Evolutionary conservation across 768 basidiomycete genomes (phyloP).

Genomic region (Sporobolomyces pararoseus): DNA sequence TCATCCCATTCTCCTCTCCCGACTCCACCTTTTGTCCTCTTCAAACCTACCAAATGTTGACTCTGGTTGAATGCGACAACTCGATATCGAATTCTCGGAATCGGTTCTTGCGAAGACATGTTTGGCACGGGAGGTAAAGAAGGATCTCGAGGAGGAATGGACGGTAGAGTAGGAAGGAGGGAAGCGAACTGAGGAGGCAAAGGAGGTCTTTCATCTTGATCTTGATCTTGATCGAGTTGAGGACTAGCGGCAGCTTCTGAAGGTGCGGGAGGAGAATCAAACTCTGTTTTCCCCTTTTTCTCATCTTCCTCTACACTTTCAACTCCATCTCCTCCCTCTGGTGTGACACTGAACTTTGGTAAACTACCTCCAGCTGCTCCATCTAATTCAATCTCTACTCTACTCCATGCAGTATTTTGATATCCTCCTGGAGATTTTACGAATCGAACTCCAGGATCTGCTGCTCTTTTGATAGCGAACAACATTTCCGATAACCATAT

Average conservation of each 20-base stretch:
- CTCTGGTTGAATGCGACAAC: conserved; percentile 48
- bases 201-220: neutral
- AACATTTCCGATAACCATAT: conserved; percentile 52
- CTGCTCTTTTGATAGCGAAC: conserved; percentile 45
- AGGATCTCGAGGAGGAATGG: conserved; percentile 26
- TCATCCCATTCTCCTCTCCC: conserved; percentile 50
- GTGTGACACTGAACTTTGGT: neutral
- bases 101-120: neutral
- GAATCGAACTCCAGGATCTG: conserved; percentile 19
- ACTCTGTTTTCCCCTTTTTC: neutral
- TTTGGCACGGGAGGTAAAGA: conserved; percentile 13
- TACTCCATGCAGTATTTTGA: conserved; percentile 43
- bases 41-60: conserved; percentile 49
- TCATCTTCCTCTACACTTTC: conserved; percentile 3
- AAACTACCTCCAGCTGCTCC: neutral
- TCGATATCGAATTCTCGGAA: conserved; percentile 36
- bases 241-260: conserved; percentile 16
- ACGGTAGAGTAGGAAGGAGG: conserved; percentile 20
- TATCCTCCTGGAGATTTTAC: conserved; percentile 42
- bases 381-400: conserved; percentile 46
- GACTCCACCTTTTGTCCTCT: conserved; percentile 51
- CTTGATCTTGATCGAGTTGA: neutral
- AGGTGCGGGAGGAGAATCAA: conserved; percentile 19
- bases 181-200: neutral
- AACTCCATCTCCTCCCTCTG: conserved; percentile 3